Percentiles rank a stretch among this genome's conserved stretches.
Evolutionary conservation across 2,329 filamentous ascomycete genomes (phyloP).

Genomic region (Nemania abortiva): DNA sequence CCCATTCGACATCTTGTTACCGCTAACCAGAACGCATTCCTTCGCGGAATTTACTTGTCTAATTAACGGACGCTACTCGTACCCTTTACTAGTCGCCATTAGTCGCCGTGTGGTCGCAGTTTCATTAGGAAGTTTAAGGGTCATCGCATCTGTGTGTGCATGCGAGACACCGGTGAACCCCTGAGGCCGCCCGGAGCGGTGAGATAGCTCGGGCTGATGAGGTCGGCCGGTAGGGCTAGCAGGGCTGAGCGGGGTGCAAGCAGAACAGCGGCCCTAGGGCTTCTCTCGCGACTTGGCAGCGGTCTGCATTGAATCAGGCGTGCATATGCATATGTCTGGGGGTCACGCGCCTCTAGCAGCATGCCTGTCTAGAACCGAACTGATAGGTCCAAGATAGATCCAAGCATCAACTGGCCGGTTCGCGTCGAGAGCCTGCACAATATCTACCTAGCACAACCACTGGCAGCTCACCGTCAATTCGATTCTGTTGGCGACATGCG

Average conservation of each 20-base stretch:
- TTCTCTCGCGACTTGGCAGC: slow-evolving; percentile 3
- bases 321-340: slow-evolving; percentile 2
- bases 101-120: background rate
- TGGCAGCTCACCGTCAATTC: too few species aligned
- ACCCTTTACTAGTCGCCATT: slow-evolving; percentile 2
- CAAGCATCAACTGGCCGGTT: background rate
- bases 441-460: too few species aligned
- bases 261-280: background rate
- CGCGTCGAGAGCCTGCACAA: background rate
- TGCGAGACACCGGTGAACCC: background rate
- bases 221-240: slow-evolving; percentile 16
- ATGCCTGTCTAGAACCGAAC: slow-evolving; percentile 1
- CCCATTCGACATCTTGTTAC: slow-evolving; percentile 10
- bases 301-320: background rate
- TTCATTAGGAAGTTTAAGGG: background rate
- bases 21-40: background rate
- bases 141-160: background rate
- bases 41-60: background rate
- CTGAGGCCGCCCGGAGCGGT: slow-evolving; percentile 8
- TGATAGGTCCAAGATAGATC: background rate
- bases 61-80: background rate
- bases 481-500: too few species aligned
- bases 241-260: slow-evolving; percentile 8
- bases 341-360: slow-evolving; percentile 1
- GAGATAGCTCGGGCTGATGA: slow-evolving; percentile 9